These are phyloP conservation scores for Wickerhamiella allomyrinae DNA, from an alignment of 805 yeast species.

Conservation along the genomic window DNA sequence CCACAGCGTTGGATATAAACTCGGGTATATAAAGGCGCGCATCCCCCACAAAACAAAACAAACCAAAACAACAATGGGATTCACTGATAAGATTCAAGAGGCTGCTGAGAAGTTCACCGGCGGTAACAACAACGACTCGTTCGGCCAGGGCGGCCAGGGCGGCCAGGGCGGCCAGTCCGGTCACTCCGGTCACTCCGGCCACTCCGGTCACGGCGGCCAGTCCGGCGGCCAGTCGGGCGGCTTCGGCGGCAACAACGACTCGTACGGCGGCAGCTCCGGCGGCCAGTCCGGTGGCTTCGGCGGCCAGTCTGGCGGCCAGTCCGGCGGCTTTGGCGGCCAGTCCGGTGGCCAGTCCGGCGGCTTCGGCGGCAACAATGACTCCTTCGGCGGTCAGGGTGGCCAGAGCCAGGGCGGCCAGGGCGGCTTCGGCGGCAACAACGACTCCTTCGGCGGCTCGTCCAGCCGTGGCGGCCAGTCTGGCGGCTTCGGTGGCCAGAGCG, in stretches of 20 bases:
- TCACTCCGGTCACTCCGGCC: slow-evolving; percentile 15
- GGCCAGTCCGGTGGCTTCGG: slow-evolving; percentile 24
- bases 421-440: slow-evolving; percentile 8
- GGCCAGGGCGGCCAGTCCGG: slow-evolving; percentile 16
- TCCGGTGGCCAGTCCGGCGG: slow-evolving; percentile 28
- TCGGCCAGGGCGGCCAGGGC: slow-evolving; percentile 16
- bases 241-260: slow-evolving; percentile 13
- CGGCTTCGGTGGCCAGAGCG: slow-evolving; percentile 16
- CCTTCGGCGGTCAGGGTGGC: slow-evolving; percentile 19
- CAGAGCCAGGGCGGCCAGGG: slow-evolving; percentile 1
- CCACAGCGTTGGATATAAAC: too few species aligned
- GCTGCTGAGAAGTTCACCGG: slow-evolving; percentile 11
- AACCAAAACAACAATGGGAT: slow-evolving; percentile 18
- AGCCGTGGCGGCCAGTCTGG: slow-evolving; percentile 13
- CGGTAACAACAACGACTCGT: slow-evolving; percentile 14
- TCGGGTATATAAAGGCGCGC: too few species aligned
- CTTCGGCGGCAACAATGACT: slow-evolving; percentile 19
- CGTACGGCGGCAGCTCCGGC: slow-evolving; percentile 11
- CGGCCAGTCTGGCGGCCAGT: slow-evolving; percentile 14
- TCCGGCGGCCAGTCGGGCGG: slow-evolving; percentile 10
- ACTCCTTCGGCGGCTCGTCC: slow-evolving; percentile 20
- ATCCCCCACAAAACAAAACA: too few species aligned
- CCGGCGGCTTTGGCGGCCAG: slow-evolving; percentile 21
- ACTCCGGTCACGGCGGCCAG: slow-evolving; percentile 18
- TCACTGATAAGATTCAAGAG: slow-evolving; percentile 11